phyloP scores from a whole-genome alignment of 1,284 basidiomycete genomes.

The Ustilago esculenta region DNA sequence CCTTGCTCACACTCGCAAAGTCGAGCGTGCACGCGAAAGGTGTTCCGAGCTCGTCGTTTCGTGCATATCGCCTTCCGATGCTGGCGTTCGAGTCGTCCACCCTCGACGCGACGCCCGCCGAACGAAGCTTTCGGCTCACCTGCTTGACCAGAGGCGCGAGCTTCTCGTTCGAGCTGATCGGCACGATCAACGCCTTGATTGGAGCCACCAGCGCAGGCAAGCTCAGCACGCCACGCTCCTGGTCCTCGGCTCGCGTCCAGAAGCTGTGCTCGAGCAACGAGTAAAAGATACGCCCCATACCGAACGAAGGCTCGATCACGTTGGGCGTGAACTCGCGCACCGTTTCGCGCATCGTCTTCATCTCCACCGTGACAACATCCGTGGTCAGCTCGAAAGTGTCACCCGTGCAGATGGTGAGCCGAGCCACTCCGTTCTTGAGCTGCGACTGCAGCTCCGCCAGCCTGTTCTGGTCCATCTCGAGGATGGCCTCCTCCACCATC shows the following conservation, averaged over 20 bases:
- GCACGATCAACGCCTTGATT: conserved; percentile 94
- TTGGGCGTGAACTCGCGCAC: conserved; percentile 96
- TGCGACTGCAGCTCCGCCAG: conserved; percentile 78
- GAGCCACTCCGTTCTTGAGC: conserved; percentile 75
- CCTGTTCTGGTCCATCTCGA: conserved; percentile 76
- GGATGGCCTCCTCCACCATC: conserved; percentile 77
- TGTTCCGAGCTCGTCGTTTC: conserved; percentile 98
- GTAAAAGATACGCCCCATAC: conserved; percentile 95
- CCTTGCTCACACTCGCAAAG: conserved; percentile 83
- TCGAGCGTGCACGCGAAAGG: conserved; percentile 96
- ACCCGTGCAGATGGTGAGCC: conserved; percentile 69
- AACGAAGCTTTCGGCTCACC: conserved; percentile 86
- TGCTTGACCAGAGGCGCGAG: conserved; percentile 86
- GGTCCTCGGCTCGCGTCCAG: conserved; percentile 88
- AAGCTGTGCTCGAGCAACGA: conserved; percentile 93
- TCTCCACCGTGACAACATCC: conserved; percentile 81
- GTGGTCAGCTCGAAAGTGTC: conserved; percentile 77
- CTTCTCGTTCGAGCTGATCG: conserved; percentile 86
- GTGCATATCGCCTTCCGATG: conserved; percentile 95
- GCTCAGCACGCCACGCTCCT: conserved; percentile 75
- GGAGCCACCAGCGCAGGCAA: conserved; percentile 91
- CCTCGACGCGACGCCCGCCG: conserved; percentile 85
- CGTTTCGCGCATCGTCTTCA: conserved; percentile 88
- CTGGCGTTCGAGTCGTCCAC: conserved; percentile 95
- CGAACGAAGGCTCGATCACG: conserved; percentile 98